Percentiles rank a stretch among this genome's conserved stretches.
Conservation (phyloP, 129 eudicot species). For the Flaveria brownii region DNA sequence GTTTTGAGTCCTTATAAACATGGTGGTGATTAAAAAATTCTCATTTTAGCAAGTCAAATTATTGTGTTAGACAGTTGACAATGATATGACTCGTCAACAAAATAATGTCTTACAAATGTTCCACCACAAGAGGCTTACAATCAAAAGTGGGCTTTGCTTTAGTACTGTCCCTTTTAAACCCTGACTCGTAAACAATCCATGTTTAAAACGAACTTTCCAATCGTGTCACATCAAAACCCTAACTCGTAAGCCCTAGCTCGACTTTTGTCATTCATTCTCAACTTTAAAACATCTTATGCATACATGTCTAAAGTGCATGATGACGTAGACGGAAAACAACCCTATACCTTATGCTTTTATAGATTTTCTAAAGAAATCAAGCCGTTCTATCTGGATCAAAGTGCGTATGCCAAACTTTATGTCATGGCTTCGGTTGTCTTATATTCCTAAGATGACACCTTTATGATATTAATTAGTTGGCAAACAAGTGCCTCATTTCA, state of each 20-base stretch:
- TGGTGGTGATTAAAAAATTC: neutral
- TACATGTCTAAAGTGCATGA: slow-evolving; percentile 11
- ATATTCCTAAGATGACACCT: slow-evolving; percentile 15
- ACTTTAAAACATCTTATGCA: neutral
- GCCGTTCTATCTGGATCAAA: neutral
- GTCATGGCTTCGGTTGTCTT: slow-evolving; percentile 18
- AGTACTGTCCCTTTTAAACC: slow-evolving; percentile 4
- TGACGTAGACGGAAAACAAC: neutral
- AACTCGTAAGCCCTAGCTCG: neutral
- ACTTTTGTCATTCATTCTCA: neutral
- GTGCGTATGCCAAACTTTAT: slow-evolving; percentile 6
- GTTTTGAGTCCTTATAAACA: neutral
- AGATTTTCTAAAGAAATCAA: neutral
- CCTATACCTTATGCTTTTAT: slow-evolving; percentile 12
- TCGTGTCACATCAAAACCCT: neutral
- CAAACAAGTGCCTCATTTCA: slow-evolving; percentile 3
- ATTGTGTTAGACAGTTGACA: neutral
- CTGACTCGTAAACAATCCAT: slow-evolving; percentile 17
- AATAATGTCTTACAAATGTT: neutral
- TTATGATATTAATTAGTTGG: neutral
- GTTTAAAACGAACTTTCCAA: neutral
- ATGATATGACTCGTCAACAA: neutral
- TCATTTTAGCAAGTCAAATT: too few relatives aligned
- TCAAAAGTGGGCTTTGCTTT: neutral
- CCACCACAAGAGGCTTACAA: neutral